phyloP scores from a whole-genome alignment of 768 basidiomycete genomes.

The Hypholoma sublateritium region DNA sequence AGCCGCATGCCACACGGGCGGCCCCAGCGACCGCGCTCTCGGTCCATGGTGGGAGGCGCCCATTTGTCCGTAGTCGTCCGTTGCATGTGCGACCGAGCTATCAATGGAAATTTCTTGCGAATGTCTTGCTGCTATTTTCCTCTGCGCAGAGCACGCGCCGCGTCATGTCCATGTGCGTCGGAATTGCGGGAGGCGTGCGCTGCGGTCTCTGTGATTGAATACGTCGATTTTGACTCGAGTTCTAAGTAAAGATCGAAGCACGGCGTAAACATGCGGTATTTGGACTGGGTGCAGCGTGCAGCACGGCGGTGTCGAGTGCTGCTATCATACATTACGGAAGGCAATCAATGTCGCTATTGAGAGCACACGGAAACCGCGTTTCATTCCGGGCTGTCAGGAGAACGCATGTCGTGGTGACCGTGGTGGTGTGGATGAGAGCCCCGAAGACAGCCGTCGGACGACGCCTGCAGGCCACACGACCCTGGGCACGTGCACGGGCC shows the following conservation, averaged over 20 bases:
- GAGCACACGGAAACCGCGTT: not conserved
- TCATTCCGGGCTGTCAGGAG: not conserved
- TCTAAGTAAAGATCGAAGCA: constrained; percentile 9
- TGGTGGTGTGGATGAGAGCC: constrained; percentile 11
- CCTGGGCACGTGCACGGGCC: constrained; percentile 23
- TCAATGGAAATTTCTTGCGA: not conserved
- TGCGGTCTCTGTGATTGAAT: constrained; percentile 1
- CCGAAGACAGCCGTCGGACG: constrained; percentile 23
- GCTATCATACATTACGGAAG: not conserved
- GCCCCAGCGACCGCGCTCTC: not conserved
- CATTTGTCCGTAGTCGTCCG: not conserved
- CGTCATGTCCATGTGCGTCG: constrained; percentile 1
- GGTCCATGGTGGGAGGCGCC: not conserved
- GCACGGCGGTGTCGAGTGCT: not conserved
- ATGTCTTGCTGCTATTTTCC: not conserved
- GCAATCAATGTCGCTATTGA: not conserved
- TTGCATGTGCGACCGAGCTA: constrained; percentile 4
- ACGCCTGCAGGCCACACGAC: constrained; percentile 19
- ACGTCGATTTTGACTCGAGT: constrained; percentile 7
- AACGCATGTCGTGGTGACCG: constrained; percentile 14
- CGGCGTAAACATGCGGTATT: constrained; percentile 4
- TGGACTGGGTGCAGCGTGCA: constrained; percentile 1
- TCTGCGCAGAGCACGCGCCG: not conserved
- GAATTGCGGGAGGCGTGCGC: not conserved
- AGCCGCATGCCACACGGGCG: constrained; percentile 1